Percentiles rank a stretch among this genome's conserved stretches.
phyloP scores from a whole-genome alignment of 2,329 filamentous ascomycete genomes.

The Helotiales sp. region DNA sequence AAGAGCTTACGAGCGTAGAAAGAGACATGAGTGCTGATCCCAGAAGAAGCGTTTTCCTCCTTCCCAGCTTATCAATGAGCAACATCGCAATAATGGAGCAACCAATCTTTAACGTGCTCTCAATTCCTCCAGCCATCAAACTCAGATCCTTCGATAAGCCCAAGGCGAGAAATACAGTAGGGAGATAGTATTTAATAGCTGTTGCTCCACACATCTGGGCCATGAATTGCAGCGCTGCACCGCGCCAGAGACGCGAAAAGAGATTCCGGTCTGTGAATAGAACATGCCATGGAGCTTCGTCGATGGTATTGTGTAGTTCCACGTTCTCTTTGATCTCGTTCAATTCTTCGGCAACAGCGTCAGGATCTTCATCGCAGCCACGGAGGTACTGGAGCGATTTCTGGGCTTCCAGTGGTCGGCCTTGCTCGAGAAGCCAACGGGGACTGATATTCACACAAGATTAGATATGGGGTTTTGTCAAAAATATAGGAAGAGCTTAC shows the following conservation, averaged over 20 bases:
- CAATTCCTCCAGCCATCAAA: slow-evolving; percentile 59
- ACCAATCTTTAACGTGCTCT: slow-evolving; percentile 61
- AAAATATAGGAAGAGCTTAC: slow-evolving; percentile 44
- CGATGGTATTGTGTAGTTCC: slow-evolving; percentile 49
- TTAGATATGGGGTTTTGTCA: background rate
- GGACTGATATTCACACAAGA: slow-evolving; percentile 47
- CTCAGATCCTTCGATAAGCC: slow-evolving; percentile 55
- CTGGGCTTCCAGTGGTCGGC: slow-evolving; percentile 49
- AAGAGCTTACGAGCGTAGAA: slow-evolving; percentile 53
- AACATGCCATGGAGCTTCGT: slow-evolving; percentile 32
- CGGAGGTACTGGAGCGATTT: slow-evolving; percentile 55
- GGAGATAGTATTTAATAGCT: slow-evolving; percentile 65
- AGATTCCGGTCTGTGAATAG: slow-evolving; percentile 56
- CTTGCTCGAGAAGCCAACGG: slow-evolving; percentile 62
- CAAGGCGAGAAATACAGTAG: slow-evolving; percentile 56
- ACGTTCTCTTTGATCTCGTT: slow-evolving; percentile 51
- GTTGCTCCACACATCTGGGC: slow-evolving; percentile 64
- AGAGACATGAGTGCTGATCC: slow-evolving; percentile 59
- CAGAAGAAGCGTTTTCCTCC: slow-evolving; percentile 53
- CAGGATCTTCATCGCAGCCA: slow-evolving; percentile 47
- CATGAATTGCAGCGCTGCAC: slow-evolving; percentile 62
- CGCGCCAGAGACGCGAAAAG: slow-evolving; percentile 60
- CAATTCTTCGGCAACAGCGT: slow-evolving; percentile 47
- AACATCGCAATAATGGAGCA: slow-evolving; percentile 62
- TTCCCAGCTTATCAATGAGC: slow-evolving; percentile 58